phyloP scores from a whole-genome alignment of 1,284 basidiomycete species.

The Salmacisia buchloeana region DNA sequence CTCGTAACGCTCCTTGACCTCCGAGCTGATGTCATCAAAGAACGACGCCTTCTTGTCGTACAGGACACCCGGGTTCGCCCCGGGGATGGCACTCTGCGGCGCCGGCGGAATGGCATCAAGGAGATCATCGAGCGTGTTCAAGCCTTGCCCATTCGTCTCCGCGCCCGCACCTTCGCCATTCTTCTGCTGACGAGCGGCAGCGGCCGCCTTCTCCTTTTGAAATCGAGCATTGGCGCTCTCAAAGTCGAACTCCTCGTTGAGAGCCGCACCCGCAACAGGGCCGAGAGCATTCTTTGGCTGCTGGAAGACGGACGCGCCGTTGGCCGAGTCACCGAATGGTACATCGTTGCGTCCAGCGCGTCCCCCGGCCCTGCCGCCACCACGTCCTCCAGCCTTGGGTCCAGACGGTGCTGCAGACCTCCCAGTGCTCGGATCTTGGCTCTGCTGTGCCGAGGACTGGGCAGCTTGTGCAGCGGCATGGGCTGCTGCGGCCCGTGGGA shows the following conservation, averaged over 20 bases:
- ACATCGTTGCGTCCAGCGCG: background rate
- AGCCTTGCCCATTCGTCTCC: constrained; percentile 6
- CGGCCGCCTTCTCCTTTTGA: constrained; percentile 25
- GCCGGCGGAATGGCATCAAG: constrained; percentile 36
- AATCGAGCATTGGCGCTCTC: constrained; percentile 47
- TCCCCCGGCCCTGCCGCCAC: background rate
- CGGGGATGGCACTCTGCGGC: constrained; percentile 15
- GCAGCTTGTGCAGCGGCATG: background rate
- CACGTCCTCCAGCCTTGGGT: background rate
- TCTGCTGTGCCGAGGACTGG: background rate
- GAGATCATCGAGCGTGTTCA: constrained; percentile 6
- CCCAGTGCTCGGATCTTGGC: background rate
- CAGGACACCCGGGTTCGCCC: constrained; percentile 22
- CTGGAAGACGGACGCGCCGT: background rate
- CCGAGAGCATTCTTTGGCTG: background rate
- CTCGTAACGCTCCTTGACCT: constrained; percentile 45
- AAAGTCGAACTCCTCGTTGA: constrained; percentile 44
- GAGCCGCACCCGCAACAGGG: constrained; percentile 6
- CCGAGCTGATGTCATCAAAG: constrained; percentile 47
- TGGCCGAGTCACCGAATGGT: background rate
- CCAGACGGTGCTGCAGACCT: no score
- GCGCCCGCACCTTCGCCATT: background rate
- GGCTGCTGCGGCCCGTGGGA: constrained; percentile 1
- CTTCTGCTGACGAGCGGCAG: background rate
- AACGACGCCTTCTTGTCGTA: constrained; percentile 47